These are phyloP conservation scores for Crassisporium funariophilum DNA, from an alignment of 768 basidiomycete species.

Conservation along the genomic window DNA sequence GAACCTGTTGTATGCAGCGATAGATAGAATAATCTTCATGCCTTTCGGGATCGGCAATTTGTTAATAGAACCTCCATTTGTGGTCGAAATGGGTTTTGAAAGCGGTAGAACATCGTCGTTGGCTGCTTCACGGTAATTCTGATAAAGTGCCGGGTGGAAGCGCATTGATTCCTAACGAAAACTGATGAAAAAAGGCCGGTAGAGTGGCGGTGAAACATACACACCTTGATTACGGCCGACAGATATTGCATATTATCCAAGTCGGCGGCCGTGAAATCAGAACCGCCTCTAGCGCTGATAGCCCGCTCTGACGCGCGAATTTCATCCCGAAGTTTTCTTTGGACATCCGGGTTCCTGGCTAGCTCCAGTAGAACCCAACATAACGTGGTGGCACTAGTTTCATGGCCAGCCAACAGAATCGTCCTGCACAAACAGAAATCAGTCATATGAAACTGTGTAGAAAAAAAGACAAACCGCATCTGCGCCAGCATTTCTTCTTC, in stretches of 20 bases:
- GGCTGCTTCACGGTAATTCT: constrained; percentile 52
- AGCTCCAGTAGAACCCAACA: constrained; percentile 69
- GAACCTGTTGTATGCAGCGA: constrained; percentile 58
- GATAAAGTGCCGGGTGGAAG: constrained; percentile 53
- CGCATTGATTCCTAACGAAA: constrained; percentile 49
- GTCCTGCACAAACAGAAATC: constrained; percentile 29
- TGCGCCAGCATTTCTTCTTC: constrained; percentile 52
- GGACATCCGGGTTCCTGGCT: constrained; percentile 56
- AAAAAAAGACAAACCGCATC: constrained; percentile 48
- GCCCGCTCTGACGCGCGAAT: constrained; percentile 40
- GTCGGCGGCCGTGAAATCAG: constrained; percentile 47
- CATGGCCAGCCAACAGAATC: constrained; percentile 54
- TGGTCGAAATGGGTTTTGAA: constrained; percentile 49
- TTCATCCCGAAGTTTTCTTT: constrained; percentile 64
- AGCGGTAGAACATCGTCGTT: constrained; percentile 63
- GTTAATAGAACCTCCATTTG: constrained; percentile 42
- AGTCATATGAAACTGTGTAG: not conserved
- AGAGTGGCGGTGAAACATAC: not conserved
- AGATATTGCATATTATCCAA: constrained; percentile 53
- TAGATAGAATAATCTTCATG: constrained; percentile 51
- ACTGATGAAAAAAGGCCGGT: not conserved
- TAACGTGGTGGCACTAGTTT: constrained; percentile 60
- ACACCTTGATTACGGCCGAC: constrained; percentile 49
- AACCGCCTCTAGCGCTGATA: constrained; percentile 37
- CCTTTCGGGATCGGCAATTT: constrained; percentile 53